Evolutionary conservation across 2,329 filamentous ascomycete genomes (phyloP).

Genomic region (Pseudocercospora macadamiae): DNA sequence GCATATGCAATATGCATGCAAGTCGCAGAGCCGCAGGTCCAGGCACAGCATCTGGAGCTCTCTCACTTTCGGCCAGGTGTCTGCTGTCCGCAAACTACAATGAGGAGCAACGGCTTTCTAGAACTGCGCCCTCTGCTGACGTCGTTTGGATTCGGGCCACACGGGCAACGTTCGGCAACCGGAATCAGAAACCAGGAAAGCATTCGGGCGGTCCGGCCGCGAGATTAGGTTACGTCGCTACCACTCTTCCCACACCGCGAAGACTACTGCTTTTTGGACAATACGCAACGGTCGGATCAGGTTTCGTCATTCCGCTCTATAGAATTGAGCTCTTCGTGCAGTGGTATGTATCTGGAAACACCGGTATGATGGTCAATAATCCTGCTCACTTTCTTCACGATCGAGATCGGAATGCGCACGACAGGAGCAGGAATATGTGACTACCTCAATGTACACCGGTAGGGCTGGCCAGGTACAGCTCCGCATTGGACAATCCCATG

Average conservation of each 20-base stretch:
- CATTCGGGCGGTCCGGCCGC: background rate
- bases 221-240: constrained; percentile 1
- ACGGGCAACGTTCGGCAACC: background rate
- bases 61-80: background rate
- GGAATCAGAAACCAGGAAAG: background rate
- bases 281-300: constrained; percentile 5
- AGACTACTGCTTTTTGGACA: background rate
- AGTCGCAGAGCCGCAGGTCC: background rate
- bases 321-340: background rate
- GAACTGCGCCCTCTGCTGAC: background rate
- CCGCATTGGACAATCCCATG: background rate
- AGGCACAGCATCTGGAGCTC: background rate
- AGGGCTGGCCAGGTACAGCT: background rate
- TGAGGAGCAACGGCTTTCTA: constrained; percentile 3
- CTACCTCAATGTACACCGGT: background rate
- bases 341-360: background rate
- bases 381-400: background rate
- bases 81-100: too few species aligned
- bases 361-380: background rate
- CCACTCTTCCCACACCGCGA: background rate
- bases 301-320: background rate
- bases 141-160: background rate
- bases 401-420: background rate
- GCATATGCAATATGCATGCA: background rate
- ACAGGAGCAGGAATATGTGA: background rate